Conservation (phyloP, 2,329 filamentous ascomycete species). For the Pseudocercospora eumusae region DNA sequence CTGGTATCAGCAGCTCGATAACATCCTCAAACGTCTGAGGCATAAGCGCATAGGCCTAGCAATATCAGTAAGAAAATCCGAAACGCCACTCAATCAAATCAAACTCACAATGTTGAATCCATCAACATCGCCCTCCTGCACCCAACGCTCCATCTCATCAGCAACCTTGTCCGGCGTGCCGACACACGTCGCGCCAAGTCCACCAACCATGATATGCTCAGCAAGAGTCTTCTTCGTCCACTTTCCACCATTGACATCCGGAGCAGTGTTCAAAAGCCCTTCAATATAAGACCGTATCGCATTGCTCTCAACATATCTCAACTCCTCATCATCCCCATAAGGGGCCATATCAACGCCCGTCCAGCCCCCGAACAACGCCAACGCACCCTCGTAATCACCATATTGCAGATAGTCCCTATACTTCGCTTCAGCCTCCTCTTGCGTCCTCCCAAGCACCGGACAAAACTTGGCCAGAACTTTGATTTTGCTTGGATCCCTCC, state of each 20-base stretch:
- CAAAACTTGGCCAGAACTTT: slow-evolving; percentile 69
- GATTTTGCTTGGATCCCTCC: slow-evolving; percentile 61
- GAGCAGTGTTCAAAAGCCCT: slow-evolving; percentile 58
- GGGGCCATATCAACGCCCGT: slow-evolving; percentile 65
- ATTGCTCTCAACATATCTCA: slow-evolving; percentile 62
- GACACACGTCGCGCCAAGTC: slow-evolving; percentile 64
- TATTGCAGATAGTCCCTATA: slow-evolving; percentile 62
- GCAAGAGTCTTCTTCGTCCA: slow-evolving; percentile 74
- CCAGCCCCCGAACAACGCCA: slow-evolving; percentile 74
- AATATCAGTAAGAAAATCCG: slow-evolving; percentile 7
- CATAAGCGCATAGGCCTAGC: slow-evolving; percentile 63
- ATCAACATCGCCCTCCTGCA: slow-evolving; percentile 68
- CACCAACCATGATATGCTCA: slow-evolving; percentile 67
- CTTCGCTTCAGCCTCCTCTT: slow-evolving; percentile 67
- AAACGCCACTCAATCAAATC: not conserved
- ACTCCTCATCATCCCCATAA: slow-evolving; percentile 65
- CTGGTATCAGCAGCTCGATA: slow-evolving; percentile 64
- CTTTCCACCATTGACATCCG: slow-evolving; percentile 56
- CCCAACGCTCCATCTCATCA: slow-evolving; percentile 67
- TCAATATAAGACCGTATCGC: slow-evolving; percentile 60
- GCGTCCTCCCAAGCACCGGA: slow-evolving; percentile 64
- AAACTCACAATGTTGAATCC: slow-evolving; percentile 70
- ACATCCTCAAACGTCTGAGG: slow-evolving; percentile 69
- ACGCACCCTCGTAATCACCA: slow-evolving; percentile 65
- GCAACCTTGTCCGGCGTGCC: slow-evolving; percentile 67